These are phyloP conservation scores for Podospora comata DNA, from an alignment of 495 filamentous ascomycete species.

Conservation along the genomic window DNA sequence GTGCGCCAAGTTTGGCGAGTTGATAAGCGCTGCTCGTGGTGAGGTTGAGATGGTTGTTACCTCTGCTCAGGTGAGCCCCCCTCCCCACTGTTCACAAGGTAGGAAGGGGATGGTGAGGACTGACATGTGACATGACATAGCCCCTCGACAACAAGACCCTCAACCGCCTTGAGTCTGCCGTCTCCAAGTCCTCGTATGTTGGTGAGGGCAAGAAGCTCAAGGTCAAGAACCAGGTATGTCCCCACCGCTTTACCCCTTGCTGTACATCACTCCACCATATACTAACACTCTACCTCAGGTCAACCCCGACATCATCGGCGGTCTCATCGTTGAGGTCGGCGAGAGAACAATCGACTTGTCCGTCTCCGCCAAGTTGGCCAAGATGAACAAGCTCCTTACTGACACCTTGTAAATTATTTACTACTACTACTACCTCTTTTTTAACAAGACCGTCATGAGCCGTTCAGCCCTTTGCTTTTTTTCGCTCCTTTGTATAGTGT, in stretches of 20 bases:
- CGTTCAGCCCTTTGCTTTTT: conserved; percentile 16
- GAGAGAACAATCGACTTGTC: conserved; percentile 97
- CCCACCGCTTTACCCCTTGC: neutral
- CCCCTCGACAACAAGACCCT: conserved; percentile 84
- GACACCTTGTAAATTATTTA: conserved; percentile 77
- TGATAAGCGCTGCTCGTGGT: conserved; percentile 85
- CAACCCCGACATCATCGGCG: conserved; percentile 90
- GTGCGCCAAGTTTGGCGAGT: conserved; percentile 76
- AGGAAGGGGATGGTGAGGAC: neutral
- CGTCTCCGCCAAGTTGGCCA: conserved; percentile 89
- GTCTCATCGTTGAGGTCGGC: conserved; percentile 92
- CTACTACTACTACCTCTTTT: neutral
- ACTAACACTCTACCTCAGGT: conserved; percentile 46
- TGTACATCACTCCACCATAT: neutral
- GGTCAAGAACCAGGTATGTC: conserved; percentile 79
- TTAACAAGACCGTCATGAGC: neutral
- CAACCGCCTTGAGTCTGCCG: conserved; percentile 76
- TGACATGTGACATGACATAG: conserved; percentile 41
- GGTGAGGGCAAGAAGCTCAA: conserved; percentile 96
- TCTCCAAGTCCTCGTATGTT: conserved; percentile 82
- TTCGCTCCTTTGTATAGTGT: neutral
- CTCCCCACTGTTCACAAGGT: neutral
- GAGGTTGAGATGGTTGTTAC: conserved; percentile 91
- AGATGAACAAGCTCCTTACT: conserved; percentile 98
- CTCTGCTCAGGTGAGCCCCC: conserved; percentile 71